A percentile compares a stretch with the other conserved stretches of the same genome.
Conservation (phyloP, 257 asterid species). For the Penstemon newberryi region DNA sequence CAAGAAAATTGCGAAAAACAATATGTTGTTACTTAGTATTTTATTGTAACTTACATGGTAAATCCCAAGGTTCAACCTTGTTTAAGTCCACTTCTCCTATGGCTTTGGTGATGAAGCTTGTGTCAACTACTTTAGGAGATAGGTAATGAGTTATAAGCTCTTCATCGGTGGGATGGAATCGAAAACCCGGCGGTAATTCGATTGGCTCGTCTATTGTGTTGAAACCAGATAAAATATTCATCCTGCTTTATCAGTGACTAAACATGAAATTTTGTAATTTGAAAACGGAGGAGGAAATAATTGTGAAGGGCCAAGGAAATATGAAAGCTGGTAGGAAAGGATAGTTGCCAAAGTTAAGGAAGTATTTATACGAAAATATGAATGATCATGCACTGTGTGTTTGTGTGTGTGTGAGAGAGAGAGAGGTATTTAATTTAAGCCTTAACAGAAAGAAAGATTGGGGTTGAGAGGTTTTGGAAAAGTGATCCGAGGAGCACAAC, state of each 20-base stretch:
- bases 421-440: conserved; percentile 13
- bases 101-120: conserved; percentile 39
- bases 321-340: conserved; percentile 12
- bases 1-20: neutral
- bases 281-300: too few relatives aligned
- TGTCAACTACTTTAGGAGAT: conserved; percentile 46
- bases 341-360: conserved; percentile 12
- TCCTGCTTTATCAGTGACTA: conserved; percentile 8
- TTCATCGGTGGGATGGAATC: conserved; percentile 77
- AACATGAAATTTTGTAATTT: neutral
- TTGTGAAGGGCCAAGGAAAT: conserved; percentile 4
- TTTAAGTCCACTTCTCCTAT: conserved; percentile 78
- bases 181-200: conserved; percentile 72
- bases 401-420: conserved; percentile 10
- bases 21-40: too few relatives aligned
- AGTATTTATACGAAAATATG: conserved; percentile 28
- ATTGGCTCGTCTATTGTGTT: conserved; percentile 33
- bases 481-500: conserved; percentile 34
- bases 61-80: conserved; percentile 86
- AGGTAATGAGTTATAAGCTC: conserved; percentile 71
- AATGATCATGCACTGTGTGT: conserved; percentile 26
- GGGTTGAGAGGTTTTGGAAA: conserved; percentile 24
- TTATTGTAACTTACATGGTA: conserved; percentile 70
- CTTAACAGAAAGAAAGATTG: conserved; percentile 43
- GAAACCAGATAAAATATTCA: conserved; percentile 29